phyloP scores from a whole-genome alignment of 768 basidiomycete genomes.

The Boletus sensibilis region DNA sequence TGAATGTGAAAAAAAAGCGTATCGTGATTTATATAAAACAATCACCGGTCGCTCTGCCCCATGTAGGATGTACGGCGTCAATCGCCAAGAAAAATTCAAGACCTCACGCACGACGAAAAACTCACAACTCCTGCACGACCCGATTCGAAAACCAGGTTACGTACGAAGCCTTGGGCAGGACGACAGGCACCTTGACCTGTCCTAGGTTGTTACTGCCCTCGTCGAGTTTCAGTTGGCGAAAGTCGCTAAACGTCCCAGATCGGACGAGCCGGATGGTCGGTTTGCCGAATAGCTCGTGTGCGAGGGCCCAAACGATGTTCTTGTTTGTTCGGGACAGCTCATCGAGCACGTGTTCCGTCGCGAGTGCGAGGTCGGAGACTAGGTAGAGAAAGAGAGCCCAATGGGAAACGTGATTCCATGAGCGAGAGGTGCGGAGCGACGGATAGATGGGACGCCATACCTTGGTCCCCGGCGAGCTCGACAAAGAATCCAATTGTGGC shows the following conservation, averaged over 20 bases:
- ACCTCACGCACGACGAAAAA: neutral
- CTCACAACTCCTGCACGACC: constrained; percentile 18
- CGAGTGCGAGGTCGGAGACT: neutral
- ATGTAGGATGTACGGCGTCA: too few species aligned
- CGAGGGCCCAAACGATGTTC: neutral
- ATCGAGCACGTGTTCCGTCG: constrained; percentile 8
- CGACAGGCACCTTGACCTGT: constrained; percentile 24
- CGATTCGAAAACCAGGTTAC: constrained; percentile 14
- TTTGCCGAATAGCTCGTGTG: neutral
- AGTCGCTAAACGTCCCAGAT: constrained; percentile 23
- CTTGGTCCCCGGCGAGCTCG: constrained; percentile 6
- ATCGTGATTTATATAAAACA: neutral
- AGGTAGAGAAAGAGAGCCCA: neutral
- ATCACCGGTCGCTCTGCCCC: too few species aligned
- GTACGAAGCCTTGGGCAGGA: constrained; percentile 11
- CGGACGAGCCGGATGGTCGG: constrained; percentile 25
- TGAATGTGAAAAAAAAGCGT: neutral
- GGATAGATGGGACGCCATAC: neutral
- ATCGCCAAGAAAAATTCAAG: too few species aligned
- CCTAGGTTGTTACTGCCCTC: constrained; percentile 1
- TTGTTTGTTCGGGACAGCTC: neutral
- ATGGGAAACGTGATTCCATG: neutral
- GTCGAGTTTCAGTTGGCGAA: constrained; percentile 19
- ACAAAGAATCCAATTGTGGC: constrained; percentile 17
- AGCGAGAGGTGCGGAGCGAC: neutral